These are phyloP conservation scores for Vaccinium vitisidaea DNA, from an alignment of 148 eudicot species.

Conservation along the genomic window DNA sequence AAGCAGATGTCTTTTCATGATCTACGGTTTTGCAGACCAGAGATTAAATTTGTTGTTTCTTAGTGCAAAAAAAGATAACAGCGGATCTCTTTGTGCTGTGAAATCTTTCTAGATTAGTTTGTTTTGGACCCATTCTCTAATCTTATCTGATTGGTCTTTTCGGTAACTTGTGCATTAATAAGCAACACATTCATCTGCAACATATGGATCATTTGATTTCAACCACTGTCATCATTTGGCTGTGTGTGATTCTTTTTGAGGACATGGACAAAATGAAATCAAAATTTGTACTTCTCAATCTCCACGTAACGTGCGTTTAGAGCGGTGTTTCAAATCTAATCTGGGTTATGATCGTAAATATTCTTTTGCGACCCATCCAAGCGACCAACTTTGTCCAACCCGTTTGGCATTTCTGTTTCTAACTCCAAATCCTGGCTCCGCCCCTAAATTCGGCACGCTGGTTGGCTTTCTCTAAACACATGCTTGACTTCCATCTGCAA, in stretches of 20 bases:
- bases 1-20: background rate
- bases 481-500: no score
- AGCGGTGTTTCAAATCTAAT: background rate
- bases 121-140: background rate
- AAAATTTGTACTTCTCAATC: background rate
- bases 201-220: background rate
- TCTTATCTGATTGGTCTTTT: slow-evolving; percentile 4
- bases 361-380: background rate
- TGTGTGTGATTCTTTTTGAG: background rate
- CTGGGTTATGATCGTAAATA: no score
- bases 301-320: background rate
- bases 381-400: background rate
- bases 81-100: background rate
- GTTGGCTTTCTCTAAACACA: no score
- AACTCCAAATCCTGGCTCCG: no score
- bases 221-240: background rate
- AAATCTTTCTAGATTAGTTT: background rate
- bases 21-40: no score
- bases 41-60: background rate
- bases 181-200: background rate
- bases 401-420: background rate
- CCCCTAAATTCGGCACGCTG: no score
- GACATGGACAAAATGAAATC: background rate
- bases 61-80: background rate
- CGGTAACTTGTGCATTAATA: background rate